A percentile compares a stretch with the other conserved stretches of the same genome.
phyloP scores from a whole-genome alignment of 2,329 filamentous ascomycete genomes.

The Paracoccidioides brasiliensis region DNA sequence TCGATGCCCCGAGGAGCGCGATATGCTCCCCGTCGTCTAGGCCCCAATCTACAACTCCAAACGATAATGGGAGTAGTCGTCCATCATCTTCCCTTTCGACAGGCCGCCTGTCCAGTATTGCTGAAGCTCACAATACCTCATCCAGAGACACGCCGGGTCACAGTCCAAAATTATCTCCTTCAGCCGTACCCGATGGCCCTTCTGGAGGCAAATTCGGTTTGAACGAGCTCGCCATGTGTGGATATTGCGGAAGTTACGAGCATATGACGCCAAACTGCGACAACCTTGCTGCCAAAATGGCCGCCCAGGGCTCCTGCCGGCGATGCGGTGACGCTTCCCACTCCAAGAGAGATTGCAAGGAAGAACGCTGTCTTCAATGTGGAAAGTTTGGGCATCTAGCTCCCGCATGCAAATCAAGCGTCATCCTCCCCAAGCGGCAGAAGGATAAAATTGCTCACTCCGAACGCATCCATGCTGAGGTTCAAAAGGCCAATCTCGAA shows the following conservation, averaged over 20 bases:
- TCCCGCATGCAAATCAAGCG: constrained; percentile 22
- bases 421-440: constrained; percentile 24
- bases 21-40: constrained; percentile 11
- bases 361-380: constrained; percentile 32
- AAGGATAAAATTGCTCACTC: constrained; percentile 24
- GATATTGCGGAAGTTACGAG: constrained; percentile 32
- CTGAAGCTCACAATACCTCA: not conserved
- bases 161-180: constrained; percentile 14
- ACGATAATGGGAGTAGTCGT: constrained; percentile 18
- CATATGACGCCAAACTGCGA: constrained; percentile 36
- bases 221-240: constrained; percentile 31
- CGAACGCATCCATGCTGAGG: constrained; percentile 23
- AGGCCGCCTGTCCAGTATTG: constrained; percentile 5
- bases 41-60: constrained; percentile 11
- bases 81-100: constrained; percentile 20
- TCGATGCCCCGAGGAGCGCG: constrained; percentile 18
- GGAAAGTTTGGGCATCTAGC: constrained; percentile 31
- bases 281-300: constrained; percentile 29
- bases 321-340: constrained; percentile 32
- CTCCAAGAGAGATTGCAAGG: constrained; percentile 25
- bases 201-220: constrained; percentile 33
- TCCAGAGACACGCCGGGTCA: constrained; percentile 5
- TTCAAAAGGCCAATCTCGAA: constrained; percentile 24
- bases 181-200: constrained; percentile 21
- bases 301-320: constrained; percentile 27